These are phyloP conservation scores for Septoria linicola DNA, from an alignment of 2,329 filamentous ascomycete species.

Conservation along the genomic window DNA sequence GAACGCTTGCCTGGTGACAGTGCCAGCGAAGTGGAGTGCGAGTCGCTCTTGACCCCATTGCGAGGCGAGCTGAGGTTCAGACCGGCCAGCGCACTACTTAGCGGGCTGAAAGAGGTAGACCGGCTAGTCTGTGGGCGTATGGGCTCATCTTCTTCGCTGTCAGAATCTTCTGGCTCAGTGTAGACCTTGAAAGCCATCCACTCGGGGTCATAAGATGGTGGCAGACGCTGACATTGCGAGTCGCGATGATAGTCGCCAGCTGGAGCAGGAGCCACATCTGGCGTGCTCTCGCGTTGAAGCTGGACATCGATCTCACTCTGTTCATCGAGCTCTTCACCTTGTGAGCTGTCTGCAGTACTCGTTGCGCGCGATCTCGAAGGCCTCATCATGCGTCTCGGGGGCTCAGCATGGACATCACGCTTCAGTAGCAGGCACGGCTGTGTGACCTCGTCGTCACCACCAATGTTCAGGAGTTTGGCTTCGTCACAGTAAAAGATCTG, in stretches of 20 bases:
- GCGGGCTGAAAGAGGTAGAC: constrained; percentile 42
- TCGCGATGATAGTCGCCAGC: neutral
- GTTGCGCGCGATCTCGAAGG: constrained; percentile 22
- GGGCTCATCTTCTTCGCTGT: constrained; percentile 50
- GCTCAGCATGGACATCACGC: constrained; percentile 63
- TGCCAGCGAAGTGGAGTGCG: constrained; percentile 31
- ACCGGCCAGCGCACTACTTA: constrained; percentile 47
- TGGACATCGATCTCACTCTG: constrained; percentile 50
- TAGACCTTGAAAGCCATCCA: constrained; percentile 92
- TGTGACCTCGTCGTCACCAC: constrained; percentile 64
- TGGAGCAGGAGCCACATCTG: constrained; percentile 10
- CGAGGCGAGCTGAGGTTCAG: constrained; percentile 42
- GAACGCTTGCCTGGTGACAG: constrained; percentile 34
- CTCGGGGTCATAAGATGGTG: constrained; percentile 73
- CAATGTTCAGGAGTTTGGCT: constrained; percentile 83
- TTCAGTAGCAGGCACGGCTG: constrained; percentile 74
- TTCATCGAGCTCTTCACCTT: constrained; percentile 13
- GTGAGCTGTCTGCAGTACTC: neutral
- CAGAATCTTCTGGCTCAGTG: constrained; percentile 55
- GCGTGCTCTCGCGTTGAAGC: constrained; percentile 43
- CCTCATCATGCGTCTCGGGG: constrained; percentile 60
- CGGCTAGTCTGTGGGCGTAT: constrained; percentile 20
- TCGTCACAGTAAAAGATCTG: constrained; percentile 86
- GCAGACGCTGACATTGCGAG: constrained; percentile 16
- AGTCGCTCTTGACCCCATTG: constrained; percentile 13